Base-by-base conservation (phyloP, 2,329 filamentous ascomycete species). In the Diaporthe citri region DNA sequence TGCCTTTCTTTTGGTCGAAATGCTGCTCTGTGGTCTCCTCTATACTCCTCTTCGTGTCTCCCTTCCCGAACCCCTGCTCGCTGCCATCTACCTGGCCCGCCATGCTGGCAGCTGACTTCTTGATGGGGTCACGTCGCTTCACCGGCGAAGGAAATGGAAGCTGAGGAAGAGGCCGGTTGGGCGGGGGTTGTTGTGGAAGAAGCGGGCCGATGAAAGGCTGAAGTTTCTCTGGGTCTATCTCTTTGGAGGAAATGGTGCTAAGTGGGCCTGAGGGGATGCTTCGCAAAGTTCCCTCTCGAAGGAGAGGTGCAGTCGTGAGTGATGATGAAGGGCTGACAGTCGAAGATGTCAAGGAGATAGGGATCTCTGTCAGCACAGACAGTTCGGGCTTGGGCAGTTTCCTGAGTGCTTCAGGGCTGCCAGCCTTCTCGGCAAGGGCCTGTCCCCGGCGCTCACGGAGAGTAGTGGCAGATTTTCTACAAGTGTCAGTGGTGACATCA, bases 201-300 rank as follows among this genome's bases (percentile, higher is more conserved):
- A 75, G 34, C 3, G 69, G 73, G 39, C 75, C 48, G 22, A 73
- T 64, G 57, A 73, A 57, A 20, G 73, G 73, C 39, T 71, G 41
- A 22, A 75, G 52, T 31, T 69, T 46, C 12, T 39, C 69, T 2
- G 69, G 46, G n/a, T 52, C 41, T 48, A 66, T 28, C 6, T 72
- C 69, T 28, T 39, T 48, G 13, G 28, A 55, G 3, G 60, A 57
- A 17, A 55, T 52, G 36, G 41, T 52, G 22, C 60, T 52, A 5
- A 43, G 70, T 22, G 55, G 74, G 6, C 60, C 69, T 4, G 74
- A 72, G 8, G 46, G 46, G 25, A 64, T 72, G 46, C 70, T 43
- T 43, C 20, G 57, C 13, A 64, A 31, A 28, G 46, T 22, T 15
- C 36, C 9, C 31, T 31, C 57, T 10, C 25, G 41, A 17, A 62